Conservation (phyloP, 495 filamentous ascomycete species). For the Penicillium arizonense region DNA sequence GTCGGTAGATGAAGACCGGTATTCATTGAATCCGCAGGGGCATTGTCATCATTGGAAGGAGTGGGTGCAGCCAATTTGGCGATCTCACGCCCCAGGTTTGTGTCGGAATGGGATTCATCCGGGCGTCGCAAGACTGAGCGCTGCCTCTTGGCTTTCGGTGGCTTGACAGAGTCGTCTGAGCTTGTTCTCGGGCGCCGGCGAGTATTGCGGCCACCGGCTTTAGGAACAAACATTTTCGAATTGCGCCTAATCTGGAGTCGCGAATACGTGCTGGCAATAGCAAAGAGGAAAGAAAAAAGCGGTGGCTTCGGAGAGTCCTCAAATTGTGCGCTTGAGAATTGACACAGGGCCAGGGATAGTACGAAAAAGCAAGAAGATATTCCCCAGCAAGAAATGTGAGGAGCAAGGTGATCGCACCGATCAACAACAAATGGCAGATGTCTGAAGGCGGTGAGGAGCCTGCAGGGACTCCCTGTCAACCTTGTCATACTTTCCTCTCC, state of each 20-base stretch:
- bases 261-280: slow-evolving; percentile 8
- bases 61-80: slow-evolving; percentile 12
- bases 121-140: slow-evolving; percentile 59
- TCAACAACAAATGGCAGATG: not conserved
- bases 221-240: slow-evolving; percentile 62
- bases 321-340: not conserved
- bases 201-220: slow-evolving; percentile 54
- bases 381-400: not conserved
- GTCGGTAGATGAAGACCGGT: slow-evolving; percentile 55
- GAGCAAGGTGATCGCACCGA: not conserved
- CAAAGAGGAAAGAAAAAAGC: not conserved
- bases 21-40: slow-evolving; percentile 6
- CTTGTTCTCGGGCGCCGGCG: slow-evolving; percentile 66
- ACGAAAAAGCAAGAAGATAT: not conserved
- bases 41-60: slow-evolving; percentile 7
- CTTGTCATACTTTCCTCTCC: too few relatives aligned
- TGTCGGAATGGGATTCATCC: slow-evolving; percentile 35
- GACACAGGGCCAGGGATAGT: not conserved
- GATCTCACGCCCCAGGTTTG: slow-evolving; percentile 18
- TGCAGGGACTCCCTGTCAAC: not conserved
- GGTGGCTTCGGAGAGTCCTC: not conserved
- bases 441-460: not conserved
- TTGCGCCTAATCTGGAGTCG: not conserved
- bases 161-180: slow-evolving; percentile 61
- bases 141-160: slow-evolving; percentile 71